Evolutionary conservation across 2,329 filamentous ascomycete genomes (phyloP).

Genomic region (Nemania sp.): DNA sequence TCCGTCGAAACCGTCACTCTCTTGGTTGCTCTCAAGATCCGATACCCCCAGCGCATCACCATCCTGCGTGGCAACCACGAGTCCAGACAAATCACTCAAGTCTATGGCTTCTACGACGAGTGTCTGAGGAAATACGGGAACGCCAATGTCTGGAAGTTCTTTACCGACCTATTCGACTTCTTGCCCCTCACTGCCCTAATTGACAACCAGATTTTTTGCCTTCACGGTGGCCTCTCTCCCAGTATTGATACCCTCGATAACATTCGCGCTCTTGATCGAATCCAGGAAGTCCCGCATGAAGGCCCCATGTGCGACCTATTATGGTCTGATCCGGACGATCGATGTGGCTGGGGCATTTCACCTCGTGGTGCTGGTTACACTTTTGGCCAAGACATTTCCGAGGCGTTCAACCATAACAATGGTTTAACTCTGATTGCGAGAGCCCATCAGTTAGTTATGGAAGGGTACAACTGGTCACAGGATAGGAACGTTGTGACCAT

Average conservation of each 20-base stretch:
- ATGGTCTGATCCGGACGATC: conserved; percentile 97
- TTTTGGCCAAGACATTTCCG: conserved; percentile 95
- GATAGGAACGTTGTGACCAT: conserved; percentile 98
- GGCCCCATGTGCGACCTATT: conserved; percentile 97
- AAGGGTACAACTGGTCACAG: conserved; percentile 99
- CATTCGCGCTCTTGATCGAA: conserved; percentile 91
- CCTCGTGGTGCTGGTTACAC: conserved; percentile 94
- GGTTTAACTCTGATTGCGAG: conserved; percentile 92
- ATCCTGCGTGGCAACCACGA: conserved; percentile 99
- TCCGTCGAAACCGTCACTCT: conserved; percentile 97
- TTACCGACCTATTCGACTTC: conserved; percentile 98
- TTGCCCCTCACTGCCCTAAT: conserved; percentile 95
- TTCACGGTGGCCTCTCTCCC: conserved; percentile 95
- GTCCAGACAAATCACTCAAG: conserved; percentile 97
- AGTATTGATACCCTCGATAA: conserved; percentile 95
- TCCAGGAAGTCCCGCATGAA: conserved; percentile 97
- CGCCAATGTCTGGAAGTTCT: conserved; percentile 99
- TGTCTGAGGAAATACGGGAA: conserved; percentile 99
- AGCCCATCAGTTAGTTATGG: conserved; percentile 98
- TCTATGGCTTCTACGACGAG: conserved; percentile 99
- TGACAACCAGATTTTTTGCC: conserved; percentile 98
- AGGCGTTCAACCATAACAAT: conserved; percentile 99
- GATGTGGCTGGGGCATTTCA: conserved; percentile 94
- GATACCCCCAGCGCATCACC: conserved; percentile 96
- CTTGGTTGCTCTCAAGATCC: conserved; percentile 94